These are phyloP conservation scores for Zalaria sp. DNA, from an alignment of 2,329 filamentous ascomycete genomes.

Conservation along the genomic window DNA sequence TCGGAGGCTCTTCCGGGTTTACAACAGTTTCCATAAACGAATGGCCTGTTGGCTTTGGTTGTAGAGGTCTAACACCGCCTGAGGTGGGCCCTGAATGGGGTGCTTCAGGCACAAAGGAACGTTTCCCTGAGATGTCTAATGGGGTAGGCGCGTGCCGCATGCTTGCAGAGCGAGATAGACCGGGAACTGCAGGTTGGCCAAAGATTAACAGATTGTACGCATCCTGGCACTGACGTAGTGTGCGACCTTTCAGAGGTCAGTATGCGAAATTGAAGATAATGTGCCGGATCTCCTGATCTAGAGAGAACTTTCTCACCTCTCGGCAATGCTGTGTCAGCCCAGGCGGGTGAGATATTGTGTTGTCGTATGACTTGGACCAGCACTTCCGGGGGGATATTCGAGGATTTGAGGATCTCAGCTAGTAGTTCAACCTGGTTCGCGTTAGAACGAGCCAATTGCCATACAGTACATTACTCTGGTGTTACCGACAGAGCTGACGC, in stretches of 20 bases:
- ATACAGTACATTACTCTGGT: too few relatives aligned
- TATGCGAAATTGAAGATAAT: conserved; percentile 5
- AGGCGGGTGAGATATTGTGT: conserved; percentile 29
- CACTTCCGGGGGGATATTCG: conserved; percentile 26
- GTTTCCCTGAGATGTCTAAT: conserved; percentile 9
- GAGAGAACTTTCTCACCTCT: conserved; percentile 24
- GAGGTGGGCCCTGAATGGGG: conserved; percentile 9
- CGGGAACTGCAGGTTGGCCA: not conserved
- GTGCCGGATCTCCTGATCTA: not conserved
- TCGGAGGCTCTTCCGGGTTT: conserved; percentile 10
- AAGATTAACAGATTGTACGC: conserved; percentile 10
- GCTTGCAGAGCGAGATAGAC: conserved; percentile 5
- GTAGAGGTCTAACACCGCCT: conserved; percentile 27
- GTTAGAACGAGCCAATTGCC: not conserved
- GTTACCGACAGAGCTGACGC: too few relatives aligned
- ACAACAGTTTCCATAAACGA: not conserved
- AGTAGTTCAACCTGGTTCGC: conserved; percentile 25
- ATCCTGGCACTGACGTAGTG: conserved; percentile 16
- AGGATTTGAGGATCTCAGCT: conserved; percentile 37
- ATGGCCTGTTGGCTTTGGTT: conserved; percentile 25
- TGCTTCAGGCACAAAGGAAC: conserved; percentile 15
- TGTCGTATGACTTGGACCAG: conserved; percentile 31
- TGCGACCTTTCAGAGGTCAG: conserved; percentile 15
- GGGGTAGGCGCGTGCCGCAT: conserved; percentile 4
- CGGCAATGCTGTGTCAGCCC: conserved; percentile 36